These are phyloP conservation scores for Xanthoconium stramineum DNA, from an alignment of 768 basidiomycete genomes.

Conservation along the genomic window DNA sequence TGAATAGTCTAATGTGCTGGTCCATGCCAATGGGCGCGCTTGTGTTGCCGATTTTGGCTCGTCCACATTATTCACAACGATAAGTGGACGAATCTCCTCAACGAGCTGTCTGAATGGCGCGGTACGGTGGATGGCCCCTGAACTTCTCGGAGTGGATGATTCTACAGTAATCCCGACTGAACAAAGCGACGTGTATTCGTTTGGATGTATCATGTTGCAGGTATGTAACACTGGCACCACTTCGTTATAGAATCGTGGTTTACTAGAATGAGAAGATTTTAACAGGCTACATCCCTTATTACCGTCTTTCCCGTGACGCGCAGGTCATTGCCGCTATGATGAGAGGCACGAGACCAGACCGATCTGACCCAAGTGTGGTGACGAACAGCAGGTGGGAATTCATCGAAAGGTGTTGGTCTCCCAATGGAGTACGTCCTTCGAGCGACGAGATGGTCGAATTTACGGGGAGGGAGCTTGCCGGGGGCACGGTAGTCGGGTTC, in stretches of 20 bases:
- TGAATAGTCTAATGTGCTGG: not conserved
- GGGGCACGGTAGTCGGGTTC: not conserved
- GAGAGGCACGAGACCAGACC: not conserved
- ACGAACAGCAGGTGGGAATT: not conserved
- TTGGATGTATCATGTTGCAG: conserved; percentile 12
- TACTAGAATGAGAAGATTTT: not conserved
- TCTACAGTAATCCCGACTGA: not conserved
- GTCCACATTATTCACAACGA: not conserved
- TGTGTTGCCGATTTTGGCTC: conserved; percentile 8
- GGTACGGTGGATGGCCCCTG: conserved; percentile 4
- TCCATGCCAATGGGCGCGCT: not conserved
- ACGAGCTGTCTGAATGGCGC: not conserved
- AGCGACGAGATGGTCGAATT: not conserved
- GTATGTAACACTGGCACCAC: not conserved
- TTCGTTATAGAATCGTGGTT: not conserved
- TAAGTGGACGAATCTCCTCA: not conserved
- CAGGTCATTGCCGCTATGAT: not conserved
- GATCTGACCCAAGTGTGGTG: not conserved
- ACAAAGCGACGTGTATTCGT: conserved; percentile 7
- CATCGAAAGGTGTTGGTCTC: not conserved
- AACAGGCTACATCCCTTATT: conserved; percentile 5
- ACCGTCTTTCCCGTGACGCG: not conserved
- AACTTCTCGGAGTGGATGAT: not conserved
- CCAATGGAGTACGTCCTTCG: not conserved
- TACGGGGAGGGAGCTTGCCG: not conserved